Conservation (phyloP, 441 rosid species). For the Omphalea diandra region DNA sequence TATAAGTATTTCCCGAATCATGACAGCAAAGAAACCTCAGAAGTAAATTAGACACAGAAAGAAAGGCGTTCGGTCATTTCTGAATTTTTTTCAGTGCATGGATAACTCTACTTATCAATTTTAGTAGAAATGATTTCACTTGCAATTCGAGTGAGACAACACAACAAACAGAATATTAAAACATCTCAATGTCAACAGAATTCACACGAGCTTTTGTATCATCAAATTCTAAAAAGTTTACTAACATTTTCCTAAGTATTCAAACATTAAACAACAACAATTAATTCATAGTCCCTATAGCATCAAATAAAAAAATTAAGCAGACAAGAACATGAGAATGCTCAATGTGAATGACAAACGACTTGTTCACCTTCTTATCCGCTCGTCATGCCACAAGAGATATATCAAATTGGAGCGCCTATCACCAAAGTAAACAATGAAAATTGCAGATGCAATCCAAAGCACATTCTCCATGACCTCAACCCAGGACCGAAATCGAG, state of each 20-base stretch:
- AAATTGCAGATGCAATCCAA: constrained; percentile 82
- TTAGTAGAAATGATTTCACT: not conserved
- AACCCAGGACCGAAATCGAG: constrained; percentile 57
- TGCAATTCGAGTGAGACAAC: not conserved
- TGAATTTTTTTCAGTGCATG: constrained; percentile 6
- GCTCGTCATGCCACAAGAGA: constrained; percentile 65
- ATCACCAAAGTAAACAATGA: constrained; percentile 82
- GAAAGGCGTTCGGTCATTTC: not conserved
- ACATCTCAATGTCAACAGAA: constrained; percentile 13
- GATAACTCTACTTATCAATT: not conserved
- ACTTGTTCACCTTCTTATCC: constrained; percentile 68
- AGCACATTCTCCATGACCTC: constrained; percentile 75
- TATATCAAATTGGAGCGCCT: constrained; percentile 67
- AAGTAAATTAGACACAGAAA: not conserved
- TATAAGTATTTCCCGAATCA: not conserved
- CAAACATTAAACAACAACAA: constrained; percentile 5
- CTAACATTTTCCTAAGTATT: not conserved
- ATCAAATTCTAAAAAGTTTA: constrained; percentile 2
- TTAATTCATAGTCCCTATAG: not conserved
- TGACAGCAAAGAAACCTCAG: not conserved
- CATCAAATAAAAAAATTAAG: not conserved
- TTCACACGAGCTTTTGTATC: not conserved
- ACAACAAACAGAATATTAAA: not conserved
- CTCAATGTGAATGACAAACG: not conserved
- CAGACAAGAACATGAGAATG: no score